Evolutionary conservation across 2,329 filamentous ascomycete species (phyloP).

Genomic region (Aureobasidium sp.): DNA sequence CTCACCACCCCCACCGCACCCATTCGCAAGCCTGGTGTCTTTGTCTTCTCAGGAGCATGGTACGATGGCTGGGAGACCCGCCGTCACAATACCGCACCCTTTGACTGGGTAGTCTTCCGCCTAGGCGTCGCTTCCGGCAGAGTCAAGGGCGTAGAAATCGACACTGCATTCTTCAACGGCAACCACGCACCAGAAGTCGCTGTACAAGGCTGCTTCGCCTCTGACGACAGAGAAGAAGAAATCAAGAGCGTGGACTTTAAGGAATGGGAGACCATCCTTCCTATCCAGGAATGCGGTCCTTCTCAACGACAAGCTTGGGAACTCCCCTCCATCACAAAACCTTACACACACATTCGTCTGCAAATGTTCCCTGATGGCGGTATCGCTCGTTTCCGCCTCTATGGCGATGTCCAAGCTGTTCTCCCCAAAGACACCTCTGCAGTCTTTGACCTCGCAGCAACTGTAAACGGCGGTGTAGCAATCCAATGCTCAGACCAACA

Average conservation of each 20-base stretch:
- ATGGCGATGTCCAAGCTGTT: conserved; percentile 79
- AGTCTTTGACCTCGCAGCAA: conserved; percentile 80
- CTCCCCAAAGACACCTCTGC: conserved; percentile 72
- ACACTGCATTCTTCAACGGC: conserved; percentile 84
- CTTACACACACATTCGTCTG: conserved; percentile 82
- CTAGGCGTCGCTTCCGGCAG: conserved; percentile 73
- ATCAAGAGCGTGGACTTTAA: conserved; percentile 50
- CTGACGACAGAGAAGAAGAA: conserved; percentile 68
- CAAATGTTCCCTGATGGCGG: conserved; percentile 91
- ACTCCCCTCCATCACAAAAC: conserved; percentile 64
- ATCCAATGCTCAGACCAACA: conserved; percentile 84
- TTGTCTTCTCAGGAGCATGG: conserved; percentile 67
- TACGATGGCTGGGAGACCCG: conserved; percentile 73
- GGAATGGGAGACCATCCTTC: conserved; percentile 76
- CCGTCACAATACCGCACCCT: conserved; percentile 63
- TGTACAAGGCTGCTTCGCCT: conserved; percentile 78
- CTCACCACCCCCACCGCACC: conserved; percentile 64
- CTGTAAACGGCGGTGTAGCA: conserved; percentile 81
- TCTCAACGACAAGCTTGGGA: conserved; percentile 79
- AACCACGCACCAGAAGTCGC: conserved; percentile 85
- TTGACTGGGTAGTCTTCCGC: conserved; percentile 67
- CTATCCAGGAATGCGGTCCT: conserved; percentile 76
- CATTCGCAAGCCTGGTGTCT: conserved; percentile 63
- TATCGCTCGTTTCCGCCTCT: conserved; percentile 83
- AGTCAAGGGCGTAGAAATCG: conserved; percentile 79